phyloP scores from a whole-genome alignment of 2,329 filamentous ascomycete species.

The Arachnomyces sp. region DNA sequence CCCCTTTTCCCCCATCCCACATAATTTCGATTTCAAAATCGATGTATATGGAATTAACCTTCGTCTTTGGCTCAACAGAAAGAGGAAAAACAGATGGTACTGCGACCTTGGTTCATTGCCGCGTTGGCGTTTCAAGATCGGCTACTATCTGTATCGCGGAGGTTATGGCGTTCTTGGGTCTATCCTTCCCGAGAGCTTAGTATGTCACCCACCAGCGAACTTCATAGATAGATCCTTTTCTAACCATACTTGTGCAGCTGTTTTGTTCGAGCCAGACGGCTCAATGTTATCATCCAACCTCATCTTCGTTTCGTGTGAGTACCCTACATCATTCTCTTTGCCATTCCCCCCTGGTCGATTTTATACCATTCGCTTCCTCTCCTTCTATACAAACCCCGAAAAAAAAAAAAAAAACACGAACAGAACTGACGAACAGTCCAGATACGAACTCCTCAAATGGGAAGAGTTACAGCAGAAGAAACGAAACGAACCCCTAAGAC shows the following conservation, averaged over 20 bases:
- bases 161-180: conserved; percentile 73
- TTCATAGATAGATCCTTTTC: conserved; percentile 2
- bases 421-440: conserved; percentile 21
- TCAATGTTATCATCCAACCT: conserved; percentile 98
- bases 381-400: neutral
- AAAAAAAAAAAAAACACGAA: neutral
- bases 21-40: neutral
- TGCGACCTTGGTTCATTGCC: conserved; percentile 89
- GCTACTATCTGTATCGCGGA: conserved; percentile 99
- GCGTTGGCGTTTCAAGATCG: conserved; percentile 89
- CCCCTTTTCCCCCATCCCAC: too few relatives aligned
- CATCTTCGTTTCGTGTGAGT: conserved; percentile 78
- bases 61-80: conserved; percentile 46
- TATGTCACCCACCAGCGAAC: conserved; percentile 30
- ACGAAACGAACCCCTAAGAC: conserved; percentile 48
- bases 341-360: neutral
- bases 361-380: neutral
- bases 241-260: conserved; percentile 45
- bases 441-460: conserved; percentile 87
- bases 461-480: conserved; percentile 66
- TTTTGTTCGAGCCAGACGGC: conserved; percentile 80
- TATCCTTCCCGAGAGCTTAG: conserved; percentile 89
- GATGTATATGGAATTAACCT: too few relatives aligned
- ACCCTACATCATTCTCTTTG: neutral
- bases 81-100: conserved; percentile 67